These are phyloP conservation scores for Fusarium stilboides DNA, from an alignment of 2,329 filamentous ascomycete genomes.

Conservation along the genomic window DNA sequence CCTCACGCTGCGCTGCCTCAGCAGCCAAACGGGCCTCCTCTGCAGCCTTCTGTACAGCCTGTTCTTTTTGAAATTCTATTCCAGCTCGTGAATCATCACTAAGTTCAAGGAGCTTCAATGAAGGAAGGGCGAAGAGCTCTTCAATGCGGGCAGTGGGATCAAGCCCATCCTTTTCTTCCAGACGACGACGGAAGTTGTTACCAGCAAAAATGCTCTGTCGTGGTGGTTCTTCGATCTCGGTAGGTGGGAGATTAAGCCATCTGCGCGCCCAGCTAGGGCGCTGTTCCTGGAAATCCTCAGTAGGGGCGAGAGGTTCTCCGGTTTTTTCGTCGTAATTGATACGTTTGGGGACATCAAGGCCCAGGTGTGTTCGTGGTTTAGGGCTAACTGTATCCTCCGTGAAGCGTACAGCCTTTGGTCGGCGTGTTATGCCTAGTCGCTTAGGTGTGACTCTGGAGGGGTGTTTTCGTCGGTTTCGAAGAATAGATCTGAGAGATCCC, in stretches of 20 bases:
- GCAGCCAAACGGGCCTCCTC: constrained; percentile 50
- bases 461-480: constrained; percentile 48
- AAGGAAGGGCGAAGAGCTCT: constrained; percentile 49
- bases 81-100: constrained; percentile 51
- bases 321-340: constrained; percentile 16
- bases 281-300: constrained; percentile 27
- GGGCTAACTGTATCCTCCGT: constrained; percentile 49
- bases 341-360: constrained; percentile 46
- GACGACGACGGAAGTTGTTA: constrained; percentile 13
- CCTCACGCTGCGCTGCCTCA: constrained; percentile 45
- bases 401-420: constrained; percentile 53
- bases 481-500: constrained; percentile 48
- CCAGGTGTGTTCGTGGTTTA: constrained; percentile 47
- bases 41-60: constrained; percentile 43
- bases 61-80: constrained; percentile 47
- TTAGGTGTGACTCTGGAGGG: constrained; percentile 43
- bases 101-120: constrained; percentile 46
- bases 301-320: constrained; percentile 7
- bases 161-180: constrained; percentile 22
- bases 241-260: constrained; percentile 28
- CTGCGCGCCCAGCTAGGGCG: constrained; percentile 28
- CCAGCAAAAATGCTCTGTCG: constrained; percentile 8
- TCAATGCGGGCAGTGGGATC: constrained; percentile 45
- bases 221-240: constrained; percentile 7
- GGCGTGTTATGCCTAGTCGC: constrained; percentile 44